These are phyloP conservation scores for Fragosphaeria purpurea DNA, from an alignment of 2,329 filamentous ascomycete genomes.

Conservation along the genomic window DNA sequence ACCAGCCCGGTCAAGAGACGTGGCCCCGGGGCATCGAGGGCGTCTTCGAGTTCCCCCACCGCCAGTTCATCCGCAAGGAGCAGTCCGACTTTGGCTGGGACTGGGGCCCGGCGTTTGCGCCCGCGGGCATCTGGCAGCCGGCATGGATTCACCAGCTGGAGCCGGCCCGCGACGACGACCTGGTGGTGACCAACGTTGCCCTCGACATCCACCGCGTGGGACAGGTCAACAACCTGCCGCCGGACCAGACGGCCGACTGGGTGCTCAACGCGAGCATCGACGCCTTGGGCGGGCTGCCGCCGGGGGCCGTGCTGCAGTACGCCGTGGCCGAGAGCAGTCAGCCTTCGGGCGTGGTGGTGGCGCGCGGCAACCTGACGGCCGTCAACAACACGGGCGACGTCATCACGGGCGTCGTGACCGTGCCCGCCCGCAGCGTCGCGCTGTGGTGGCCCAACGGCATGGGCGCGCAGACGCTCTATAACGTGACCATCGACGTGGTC, in stretches of 20 bases:
- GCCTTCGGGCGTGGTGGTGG: no score
- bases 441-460: constrained; percentile 53
- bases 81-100: constrained; percentile 58
- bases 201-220: constrained; percentile 49
- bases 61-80: constrained; percentile 49
- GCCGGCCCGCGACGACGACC: constrained; percentile 17
- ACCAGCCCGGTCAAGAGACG: constrained; percentile 35
- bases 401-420: constrained; percentile 36
- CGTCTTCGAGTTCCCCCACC: constrained; percentile 40
- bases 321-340: constrained; percentile 29
- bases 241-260: constrained; percentile 47
- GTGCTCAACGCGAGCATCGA: constrained; percentile 52
- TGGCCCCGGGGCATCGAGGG: constrained; percentile 40
- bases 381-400: constrained; percentile 29
- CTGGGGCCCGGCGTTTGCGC: constrained; percentile 51
- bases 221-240: constrained; percentile 47
- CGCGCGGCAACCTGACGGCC: not conserved
- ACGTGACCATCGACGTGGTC: constrained; percentile 38
- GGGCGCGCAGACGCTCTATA: constrained; percentile 48
- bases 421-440: constrained; percentile 30
- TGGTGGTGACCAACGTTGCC: constrained; percentile 32
- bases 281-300: constrained; percentile 38
- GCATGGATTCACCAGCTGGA: constrained; percentile 45
- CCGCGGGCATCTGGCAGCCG: constrained; percentile 53
- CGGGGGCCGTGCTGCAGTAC: constrained; percentile 33